Evolutionary conservation across 2,329 filamentous ascomycete species (phyloP).

Genomic region (Diaporthe citriasiana): DNA sequence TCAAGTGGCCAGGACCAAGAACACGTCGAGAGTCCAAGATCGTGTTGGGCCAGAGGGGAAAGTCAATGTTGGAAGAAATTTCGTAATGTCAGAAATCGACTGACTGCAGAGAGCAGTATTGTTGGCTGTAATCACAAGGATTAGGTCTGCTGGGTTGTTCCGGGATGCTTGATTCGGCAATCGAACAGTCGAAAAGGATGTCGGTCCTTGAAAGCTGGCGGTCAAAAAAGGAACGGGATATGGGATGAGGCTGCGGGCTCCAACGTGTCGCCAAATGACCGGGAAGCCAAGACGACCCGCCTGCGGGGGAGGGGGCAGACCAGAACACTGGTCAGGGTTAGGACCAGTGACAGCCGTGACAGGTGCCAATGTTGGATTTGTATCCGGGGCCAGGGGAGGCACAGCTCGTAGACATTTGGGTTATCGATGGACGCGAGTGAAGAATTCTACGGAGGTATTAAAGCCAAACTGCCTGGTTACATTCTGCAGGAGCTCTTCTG

Average conservation of each 20-base stretch:
- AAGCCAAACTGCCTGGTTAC: neutral
- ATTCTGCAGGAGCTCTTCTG: neutral
- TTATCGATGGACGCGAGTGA: neutral
- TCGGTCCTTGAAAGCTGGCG: constrained; percentile 25
- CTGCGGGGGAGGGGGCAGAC: neutral
- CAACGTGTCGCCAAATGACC: constrained; percentile 18
- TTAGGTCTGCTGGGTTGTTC: neutral
- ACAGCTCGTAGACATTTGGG: neutral
- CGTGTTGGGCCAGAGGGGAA: neutral
- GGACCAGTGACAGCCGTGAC: neutral
- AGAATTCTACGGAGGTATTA: neutral
- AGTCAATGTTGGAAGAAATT: constrained; percentile 7
- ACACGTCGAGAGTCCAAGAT: constrained; percentile 23
- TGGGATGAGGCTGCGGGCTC: constrained; percentile 34
- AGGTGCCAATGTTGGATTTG: neutral
- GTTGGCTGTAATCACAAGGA: constrained; percentile 28
- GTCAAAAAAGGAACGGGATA: constrained; percentile 22
- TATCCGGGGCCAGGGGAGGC: neutral
- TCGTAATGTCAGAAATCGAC: neutral
- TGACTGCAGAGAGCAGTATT: neutral
- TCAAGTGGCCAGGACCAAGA: constrained; percentile 25
- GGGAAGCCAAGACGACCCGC: neutral
- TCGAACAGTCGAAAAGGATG: neutral
- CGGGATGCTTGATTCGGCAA: constrained; percentile 31
- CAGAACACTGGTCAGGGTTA: constrained; percentile 9